Base-by-base conservation (phyloP, 768 basidiomycete species). In the Phlebiopsis flavidoalba region DNA sequence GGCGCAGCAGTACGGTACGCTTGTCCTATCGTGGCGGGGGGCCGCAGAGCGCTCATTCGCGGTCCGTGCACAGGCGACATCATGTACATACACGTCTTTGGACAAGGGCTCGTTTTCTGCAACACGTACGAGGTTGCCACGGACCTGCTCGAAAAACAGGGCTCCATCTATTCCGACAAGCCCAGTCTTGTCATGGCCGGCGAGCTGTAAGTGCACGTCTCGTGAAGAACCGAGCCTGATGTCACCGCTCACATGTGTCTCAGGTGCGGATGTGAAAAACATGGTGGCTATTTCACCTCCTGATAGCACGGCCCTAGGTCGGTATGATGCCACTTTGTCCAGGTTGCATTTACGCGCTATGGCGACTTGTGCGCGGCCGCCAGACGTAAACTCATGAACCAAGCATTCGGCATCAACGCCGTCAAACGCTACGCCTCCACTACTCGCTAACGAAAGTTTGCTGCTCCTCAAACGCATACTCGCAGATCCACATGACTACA, bases 81-180 rank as follows among this genome's bases (percentile, higher is more conserved):
- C 65, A 82, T 84, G 0, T 85, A 88, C 66, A 70, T 90, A 37
- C 84, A 86, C 64, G 72, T 88, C 22, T 76, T 87, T 51, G 86
- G 88, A 0, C 83, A 88, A 61, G 80, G 82, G 1, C 79, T 92
- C 36, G 75, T 91, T 33, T 87, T 91, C 72, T 66, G 91, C 55
- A 88, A 85, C 71, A 81, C 80, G 36, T 77, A 79, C 7, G 79
- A 86, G 40, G 84, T 79, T 0, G 81, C 79, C 0, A 75, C 76
- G 43, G 89, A 90, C 37, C 72, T 93, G 58, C 74, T 93, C 64
- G 89, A 91, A 58, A 87, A 83, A 67, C 80, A 83, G 33, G 87
- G 88, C 7, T 74, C 80, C 8, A 84, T 89, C 31, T 91, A 91
- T 70, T 85, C 89, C 8, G 90, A 91, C 73, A 88, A 87, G 70